A percentile compares a stretch with the other conserved stretches of the same genome.
Conservation (phyloP, 192 early-diverging fungal genomes). For the Entomortierella lignicola region DNA sequence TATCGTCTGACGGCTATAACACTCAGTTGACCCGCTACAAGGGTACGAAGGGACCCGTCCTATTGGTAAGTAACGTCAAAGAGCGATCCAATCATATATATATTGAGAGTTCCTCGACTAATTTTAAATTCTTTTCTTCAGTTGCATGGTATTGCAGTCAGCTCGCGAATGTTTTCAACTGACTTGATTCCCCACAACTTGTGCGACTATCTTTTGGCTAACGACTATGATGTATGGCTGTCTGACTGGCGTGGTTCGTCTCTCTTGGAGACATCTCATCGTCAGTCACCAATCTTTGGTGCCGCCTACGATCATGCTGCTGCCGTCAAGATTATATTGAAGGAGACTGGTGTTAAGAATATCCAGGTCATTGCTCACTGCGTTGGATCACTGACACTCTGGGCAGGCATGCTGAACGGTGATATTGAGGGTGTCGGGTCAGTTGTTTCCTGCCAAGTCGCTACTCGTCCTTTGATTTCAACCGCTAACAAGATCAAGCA, state of each 20-base stretch:
- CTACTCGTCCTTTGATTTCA: slow-evolving; percentile 26
- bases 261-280: slow-evolving; percentile 20
- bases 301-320: slow-evolving; percentile 45
- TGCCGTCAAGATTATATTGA: slow-evolving; percentile 47
- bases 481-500: slow-evolving; percentile 48
- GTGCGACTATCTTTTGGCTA: slow-evolving; percentile 53
- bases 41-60: slow-evolving; percentile 57
- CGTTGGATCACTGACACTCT: slow-evolving; percentile 51
- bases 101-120: no score
- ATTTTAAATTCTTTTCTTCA: slow-evolving; percentile 4
- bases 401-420: slow-evolving; percentile 57
- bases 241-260: slow-evolving; percentile 54
- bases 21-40: slow-evolving; percentile 44
- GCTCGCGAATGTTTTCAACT: slow-evolving; percentile 56
- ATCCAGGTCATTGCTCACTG: slow-evolving; percentile 59
- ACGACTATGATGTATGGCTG: slow-evolving; percentile 61
- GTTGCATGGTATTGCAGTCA: slow-evolving; percentile 55
- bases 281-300: slow-evolving; percentile 43
- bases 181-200: slow-evolving; percentile 50
- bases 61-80: slow-evolving; percentile 58
- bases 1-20: slow-evolving; percentile 48
- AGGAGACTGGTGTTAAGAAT: slow-evolving; percentile 49
- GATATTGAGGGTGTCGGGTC: slow-evolving; percentile 57
- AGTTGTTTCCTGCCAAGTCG: slow-evolving; percentile 47
- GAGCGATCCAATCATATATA: no score